Evolutionary conservation across 768 basidiomycete genomes (phyloP).

Genomic region (Lactarius indigo): DNA sequence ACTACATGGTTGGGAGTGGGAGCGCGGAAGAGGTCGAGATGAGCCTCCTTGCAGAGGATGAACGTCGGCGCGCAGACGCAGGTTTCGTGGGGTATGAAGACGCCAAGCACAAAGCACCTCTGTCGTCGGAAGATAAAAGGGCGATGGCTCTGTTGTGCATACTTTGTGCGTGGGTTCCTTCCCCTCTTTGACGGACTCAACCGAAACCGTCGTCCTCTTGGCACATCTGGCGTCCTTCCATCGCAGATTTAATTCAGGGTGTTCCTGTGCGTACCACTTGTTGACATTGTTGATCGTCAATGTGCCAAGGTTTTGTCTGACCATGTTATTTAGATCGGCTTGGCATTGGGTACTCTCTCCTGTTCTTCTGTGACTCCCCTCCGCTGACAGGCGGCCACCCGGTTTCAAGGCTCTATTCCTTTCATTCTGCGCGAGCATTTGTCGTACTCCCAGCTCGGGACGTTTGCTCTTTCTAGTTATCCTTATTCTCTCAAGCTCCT

Average conservation of each 20-base stretch:
- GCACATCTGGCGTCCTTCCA: neutral
- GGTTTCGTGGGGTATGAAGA: constrained; percentile 24
- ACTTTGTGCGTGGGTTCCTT: constrained; percentile 39
- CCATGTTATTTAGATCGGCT: constrained; percentile 55
- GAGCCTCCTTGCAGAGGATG: constrained; percentile 24
- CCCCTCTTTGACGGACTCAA: neutral
- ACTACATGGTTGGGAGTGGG: neutral
- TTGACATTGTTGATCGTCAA: constrained; percentile 23
- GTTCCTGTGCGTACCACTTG: constrained; percentile 64
- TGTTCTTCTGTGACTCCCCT: neutral
- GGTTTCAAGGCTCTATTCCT: constrained; percentile 76
- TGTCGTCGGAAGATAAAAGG: constrained; percentile 37
- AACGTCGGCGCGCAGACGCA: constrained; percentile 8
- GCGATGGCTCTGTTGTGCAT: constrained; percentile 45
- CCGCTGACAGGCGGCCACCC: neutral
- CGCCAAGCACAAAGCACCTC: constrained; percentile 6
- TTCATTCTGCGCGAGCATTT: constrained; percentile 94
- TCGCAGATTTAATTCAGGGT: constrained; percentile 62
- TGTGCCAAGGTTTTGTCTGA: constrained; percentile 1
- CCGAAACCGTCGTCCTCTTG: neutral
- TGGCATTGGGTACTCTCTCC: constrained; percentile 68
- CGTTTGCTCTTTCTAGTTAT: constrained; percentile 90
- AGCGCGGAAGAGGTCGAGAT: constrained; percentile 28
- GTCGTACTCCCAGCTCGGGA: constrained; percentile 94
- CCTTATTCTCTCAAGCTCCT: constrained; percentile 95